Percentiles rank a stretch among this genome's conserved stretches.
These are phyloP conservation scores for Simplicillium sp. DNA, from an alignment of 2,329 filamentous ascomycete genomes.

Conservation along the genomic window DNA sequence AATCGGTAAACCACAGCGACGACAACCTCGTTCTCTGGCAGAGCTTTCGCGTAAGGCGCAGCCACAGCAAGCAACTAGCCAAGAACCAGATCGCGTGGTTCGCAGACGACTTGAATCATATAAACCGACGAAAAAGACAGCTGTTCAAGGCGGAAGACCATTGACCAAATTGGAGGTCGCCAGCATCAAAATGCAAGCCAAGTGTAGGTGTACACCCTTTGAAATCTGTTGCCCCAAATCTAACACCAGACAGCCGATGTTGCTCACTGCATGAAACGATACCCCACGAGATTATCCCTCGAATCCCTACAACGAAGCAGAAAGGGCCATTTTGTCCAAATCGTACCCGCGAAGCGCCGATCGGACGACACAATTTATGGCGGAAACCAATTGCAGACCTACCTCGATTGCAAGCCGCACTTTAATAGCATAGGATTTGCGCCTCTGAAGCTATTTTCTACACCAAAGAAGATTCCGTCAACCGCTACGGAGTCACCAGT, in stretches of 20 bases:
- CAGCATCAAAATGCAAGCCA: slow-evolving; percentile 14
- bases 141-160: slow-evolving; percentile 4
- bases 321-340: slow-evolving; percentile 5
- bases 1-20: background rate
- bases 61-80: background rate
- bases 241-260: slow-evolving; percentile 16
- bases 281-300: slow-evolving; percentile 1
- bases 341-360: slow-evolving; percentile 19
- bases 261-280: slow-evolving; percentile 8
- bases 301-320: slow-evolving; percentile 1
- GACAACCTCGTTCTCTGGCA: background rate
- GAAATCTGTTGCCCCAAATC: background rate
- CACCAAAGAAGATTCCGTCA: background rate
- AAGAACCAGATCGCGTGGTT: slow-evolving; percentile 4
- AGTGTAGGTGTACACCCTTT: slow-evolving; percentile 14
- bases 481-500: background rate
- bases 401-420: slow-evolving; percentile 15
- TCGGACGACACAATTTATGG: slow-evolving; percentile 9
- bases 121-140: slow-evolving; percentile 1
- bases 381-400: slow-evolving; percentile 17
- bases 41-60: too few relatives aligned
- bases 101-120: slow-evolving; percentile 6
- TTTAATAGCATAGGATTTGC: slow-evolving; percentile 8
- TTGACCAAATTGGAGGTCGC: slow-evolving; percentile 8
- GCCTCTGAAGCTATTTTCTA: background rate